Evolutionary conservation across 495 filamentous ascomycete genomes (phyloP).

Genomic region (Podospora pseudocomata): DNA sequence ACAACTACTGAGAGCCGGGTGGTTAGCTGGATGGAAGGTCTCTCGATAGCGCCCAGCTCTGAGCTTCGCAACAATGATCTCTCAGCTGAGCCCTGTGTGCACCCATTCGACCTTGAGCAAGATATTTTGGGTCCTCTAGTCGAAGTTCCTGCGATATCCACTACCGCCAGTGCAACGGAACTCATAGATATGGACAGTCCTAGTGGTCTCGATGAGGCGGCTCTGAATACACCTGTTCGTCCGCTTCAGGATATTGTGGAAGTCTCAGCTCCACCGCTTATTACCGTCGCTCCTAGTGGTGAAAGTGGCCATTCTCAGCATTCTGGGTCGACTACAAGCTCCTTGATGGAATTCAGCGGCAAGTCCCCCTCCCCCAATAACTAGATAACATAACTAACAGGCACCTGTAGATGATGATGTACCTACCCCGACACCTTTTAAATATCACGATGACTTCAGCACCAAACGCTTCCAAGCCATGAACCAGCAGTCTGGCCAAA

Average conservation of each 20-base stretch:
- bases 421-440: background rate
- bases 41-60: background rate
- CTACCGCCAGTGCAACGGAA: background rate
- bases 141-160: background rate
- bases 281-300: background rate
- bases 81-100: background rate
- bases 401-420: background rate
- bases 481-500: background rate
- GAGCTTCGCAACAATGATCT: background rate
- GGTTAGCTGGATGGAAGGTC: constrained; percentile 9
- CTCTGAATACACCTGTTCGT: background rate
- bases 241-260: background rate
- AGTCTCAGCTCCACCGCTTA: background rate
- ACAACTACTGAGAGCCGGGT: background rate
- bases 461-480: constrained; percentile 2
- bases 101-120: background rate
- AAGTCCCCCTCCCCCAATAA: background rate
- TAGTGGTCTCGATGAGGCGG: background rate
- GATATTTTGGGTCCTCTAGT: background rate
- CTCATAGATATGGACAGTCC: background rate
- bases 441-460: background rate
- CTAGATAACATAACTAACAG: background rate
- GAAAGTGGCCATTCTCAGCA: background rate
- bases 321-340: background rate
- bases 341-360: background rate